Evolutionary conservation across 2,329 filamentous ascomycete species (phyloP).

Genomic region (Zasmidium cellare): DNA sequence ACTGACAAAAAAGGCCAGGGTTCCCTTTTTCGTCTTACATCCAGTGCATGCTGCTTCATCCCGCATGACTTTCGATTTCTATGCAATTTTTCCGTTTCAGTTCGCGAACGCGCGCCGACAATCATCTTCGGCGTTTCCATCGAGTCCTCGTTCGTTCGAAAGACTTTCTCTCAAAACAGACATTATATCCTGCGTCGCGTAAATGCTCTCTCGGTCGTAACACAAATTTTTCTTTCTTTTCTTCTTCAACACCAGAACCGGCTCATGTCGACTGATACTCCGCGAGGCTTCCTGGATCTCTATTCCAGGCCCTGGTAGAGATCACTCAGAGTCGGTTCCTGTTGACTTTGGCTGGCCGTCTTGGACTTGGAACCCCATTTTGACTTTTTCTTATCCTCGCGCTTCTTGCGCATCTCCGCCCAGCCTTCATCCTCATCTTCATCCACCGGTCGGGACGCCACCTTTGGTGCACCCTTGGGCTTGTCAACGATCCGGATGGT

Average conservation of each 20-base stretch:
- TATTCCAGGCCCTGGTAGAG: conserved; percentile 31
- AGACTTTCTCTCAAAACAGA: not conserved
- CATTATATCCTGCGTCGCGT: conserved; percentile 8
- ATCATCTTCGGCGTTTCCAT: not conserved
- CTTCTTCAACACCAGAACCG: conserved; percentile 3
- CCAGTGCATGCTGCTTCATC: not conserved
- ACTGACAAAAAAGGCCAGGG: not conserved
- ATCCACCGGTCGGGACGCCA: conserved; percentile 15
- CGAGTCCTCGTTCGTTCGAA: not conserved
- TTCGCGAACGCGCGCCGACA: not conserved
- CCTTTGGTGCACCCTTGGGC: conserved; percentile 35
- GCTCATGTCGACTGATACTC: conserved; percentile 1
- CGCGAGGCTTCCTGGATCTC: conserved; percentile 10
- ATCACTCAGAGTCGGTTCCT: conserved; percentile 27
- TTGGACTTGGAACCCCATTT: conserved; percentile 29
- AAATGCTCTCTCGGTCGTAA: not conserved
- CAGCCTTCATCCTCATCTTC: conserved; percentile 31
- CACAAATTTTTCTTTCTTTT: not conserved
- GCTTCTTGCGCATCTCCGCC: conserved; percentile 32
- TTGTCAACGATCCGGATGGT: conserved; percentile 40
- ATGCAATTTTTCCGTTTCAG: not conserved
- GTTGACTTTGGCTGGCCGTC: conserved; percentile 8
- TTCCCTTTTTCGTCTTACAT: not conserved
- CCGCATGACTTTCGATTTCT: too few relatives aligned
- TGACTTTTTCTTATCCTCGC: conserved; percentile 34